These are phyloP conservation scores for Boletus rex-veris DNA, from an alignment of 768 basidiomycete species.

Conservation along the genomic window DNA sequence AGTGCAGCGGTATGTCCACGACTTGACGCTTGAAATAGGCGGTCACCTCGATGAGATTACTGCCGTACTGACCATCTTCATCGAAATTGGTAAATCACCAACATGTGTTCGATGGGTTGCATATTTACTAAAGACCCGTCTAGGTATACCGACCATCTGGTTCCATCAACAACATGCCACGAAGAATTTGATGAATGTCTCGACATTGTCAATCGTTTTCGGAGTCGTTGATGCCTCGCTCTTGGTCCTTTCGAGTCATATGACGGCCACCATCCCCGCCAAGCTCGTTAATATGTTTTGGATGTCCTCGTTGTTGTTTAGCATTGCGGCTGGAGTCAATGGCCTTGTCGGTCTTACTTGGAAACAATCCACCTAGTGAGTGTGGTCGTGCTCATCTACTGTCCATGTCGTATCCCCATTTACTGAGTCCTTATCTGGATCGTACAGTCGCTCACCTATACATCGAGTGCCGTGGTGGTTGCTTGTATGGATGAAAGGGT, in stretches of 20 bases:
- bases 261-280: slow-evolving; percentile 30
- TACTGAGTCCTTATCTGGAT: background rate
- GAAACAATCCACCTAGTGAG: slow-evolving; percentile 55
- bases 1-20: slow-evolving; percentile 51
- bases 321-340: slow-evolving; percentile 51
- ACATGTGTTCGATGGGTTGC: background rate
- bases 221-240: slow-evolving; percentile 49
- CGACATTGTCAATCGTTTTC: slow-evolving; percentile 54
- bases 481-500: slow-evolving; percentile 77
- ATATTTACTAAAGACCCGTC: background rate
- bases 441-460: slow-evolving; percentile 42
- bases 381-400: background rate
- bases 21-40: slow-evolving; percentile 45
- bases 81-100: slow-evolving; percentile 43
- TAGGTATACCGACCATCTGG: slow-evolving; percentile 51
- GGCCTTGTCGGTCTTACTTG: slow-evolving; percentile 49
- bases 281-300: slow-evolving; percentile 48
- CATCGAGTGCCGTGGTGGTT: slow-evolving; percentile 56
- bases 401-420: background rate
- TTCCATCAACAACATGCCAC: slow-evolving; percentile 50
- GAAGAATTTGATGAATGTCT: slow-evolving; percentile 45
- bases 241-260: slow-evolving; percentile 39
- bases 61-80: slow-evolving; percentile 44
- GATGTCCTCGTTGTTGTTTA: slow-evolving; percentile 52
- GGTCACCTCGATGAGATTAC: slow-evolving; percentile 50